A percentile compares a stretch with the other conserved stretches of the same genome.
Conservation (phyloP, 1,139 yeast species). For the Blastobotrys buckinghamii region DNA sequence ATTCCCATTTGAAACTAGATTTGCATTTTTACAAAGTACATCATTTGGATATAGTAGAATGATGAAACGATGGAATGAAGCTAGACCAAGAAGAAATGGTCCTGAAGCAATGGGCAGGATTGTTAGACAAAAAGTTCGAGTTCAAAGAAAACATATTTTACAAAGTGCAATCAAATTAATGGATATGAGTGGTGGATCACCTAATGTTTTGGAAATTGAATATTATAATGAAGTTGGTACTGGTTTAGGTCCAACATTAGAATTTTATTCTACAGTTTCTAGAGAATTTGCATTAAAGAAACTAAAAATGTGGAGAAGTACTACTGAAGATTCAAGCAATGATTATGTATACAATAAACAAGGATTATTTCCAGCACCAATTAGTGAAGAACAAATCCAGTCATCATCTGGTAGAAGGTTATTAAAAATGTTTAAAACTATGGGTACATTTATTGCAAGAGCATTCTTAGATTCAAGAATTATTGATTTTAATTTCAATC, state of each 20-base stretch:
- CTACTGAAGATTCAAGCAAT: slow-evolving; percentile 32
- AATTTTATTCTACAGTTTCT: slow-evolving; percentile 81
- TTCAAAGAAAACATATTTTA: slow-evolving; percentile 64
- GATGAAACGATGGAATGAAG: slow-evolving; percentile 59
- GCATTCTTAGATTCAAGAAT: slow-evolving; percentile 82
- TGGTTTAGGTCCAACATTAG: slow-evolving; percentile 93
- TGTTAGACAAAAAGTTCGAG: slow-evolving; percentile 72
- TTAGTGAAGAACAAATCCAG: slow-evolving; percentile 33
- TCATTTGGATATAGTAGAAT: slow-evolving; percentile 89
- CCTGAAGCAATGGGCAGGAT: slow-evolving; percentile 63
- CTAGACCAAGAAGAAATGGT: slow-evolving; percentile 18
- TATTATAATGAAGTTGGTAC: slow-evolving; percentile 93
- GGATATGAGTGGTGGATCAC: slow-evolving; percentile 69
- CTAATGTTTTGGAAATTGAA: slow-evolving; percentile 81
- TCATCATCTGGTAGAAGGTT: slow-evolving; percentile 42
- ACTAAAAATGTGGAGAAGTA: slow-evolving; percentile 65
- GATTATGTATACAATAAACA: slow-evolving; percentile 40
- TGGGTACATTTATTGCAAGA: slow-evolving; percentile 84
- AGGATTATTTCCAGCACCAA: slow-evolving; percentile 75
- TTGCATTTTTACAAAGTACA: slow-evolving; percentile 74
- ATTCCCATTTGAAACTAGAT: slow-evolving; percentile 78
- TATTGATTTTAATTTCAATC: slow-evolving; percentile 74
- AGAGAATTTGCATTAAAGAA: slow-evolving; percentile 58
- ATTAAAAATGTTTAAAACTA: slow-evolving; percentile 51
- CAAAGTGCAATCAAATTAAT: slow-evolving; percentile 78